Base-by-base conservation (phyloP, 345 rosid genomes). In the Bruguiera sexangula region DNA sequence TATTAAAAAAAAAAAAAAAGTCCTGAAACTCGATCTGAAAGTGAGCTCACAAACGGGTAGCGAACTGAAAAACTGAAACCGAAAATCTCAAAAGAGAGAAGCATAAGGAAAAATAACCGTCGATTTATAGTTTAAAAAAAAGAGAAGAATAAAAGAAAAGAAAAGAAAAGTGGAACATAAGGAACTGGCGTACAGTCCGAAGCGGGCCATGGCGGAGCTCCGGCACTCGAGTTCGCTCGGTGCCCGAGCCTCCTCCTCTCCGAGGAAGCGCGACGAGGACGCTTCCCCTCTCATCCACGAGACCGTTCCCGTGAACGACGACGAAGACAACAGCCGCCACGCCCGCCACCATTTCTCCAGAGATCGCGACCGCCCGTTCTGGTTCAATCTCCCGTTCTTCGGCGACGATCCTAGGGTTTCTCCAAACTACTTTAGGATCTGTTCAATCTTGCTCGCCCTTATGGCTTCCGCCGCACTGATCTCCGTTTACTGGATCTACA, bases 201-300 rank as follows among this genome's bases (percentile, higher is more conserved):
- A 90, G 80, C 82, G 90, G 69, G 95, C 84, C 50, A 82, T 87
- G 95, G 99, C 84, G 51, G 99, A 96, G 96, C 91, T 89, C 48
- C 79, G 99, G 79, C 95, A 96, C 85, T 89, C 98, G 77, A 84
- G 91, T 84, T 90, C 97, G 70, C 75, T 81, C 62, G 99, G 99
- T 16, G 81, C 87, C 86, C 86, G 99, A 69, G 77, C 90, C 76
- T 62, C 90, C 51, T 84, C 93, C 56, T 95, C 99, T 53, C 99
- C 99, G 15, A 76, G 80, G 87, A 85, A 84, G 78, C 97, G 96
- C 63, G 98, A 92, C 63, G 98, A 85, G 22, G 96, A 87, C 53
- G 71, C 92, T 1, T 92, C 92, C 1, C 97, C 99, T 66, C 93
- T 89, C 51, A 78, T 88, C 60, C 79, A 85, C 69, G 97, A 85